phyloP scores from a whole-genome alignment of 768 basidiomycete genomes.

The Trametes sanguinea region DNA sequence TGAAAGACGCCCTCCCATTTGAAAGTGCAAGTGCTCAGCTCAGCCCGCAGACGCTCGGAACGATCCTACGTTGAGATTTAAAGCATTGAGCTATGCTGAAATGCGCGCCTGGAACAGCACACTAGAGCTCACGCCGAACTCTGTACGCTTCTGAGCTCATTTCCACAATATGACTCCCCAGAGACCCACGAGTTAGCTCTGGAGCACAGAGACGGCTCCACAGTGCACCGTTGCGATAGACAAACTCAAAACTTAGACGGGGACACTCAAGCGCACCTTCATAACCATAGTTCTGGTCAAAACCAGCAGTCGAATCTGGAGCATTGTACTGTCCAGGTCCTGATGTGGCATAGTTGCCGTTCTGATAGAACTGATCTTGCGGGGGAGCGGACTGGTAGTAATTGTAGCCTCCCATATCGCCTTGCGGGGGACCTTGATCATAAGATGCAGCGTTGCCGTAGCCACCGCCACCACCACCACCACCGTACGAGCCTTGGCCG shows the following conservation, averaged over 20 bases:
- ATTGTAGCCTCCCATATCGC: conserved; percentile 67
- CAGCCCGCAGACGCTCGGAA: too few species aligned
- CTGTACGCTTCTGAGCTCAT: conserved; percentile 11
- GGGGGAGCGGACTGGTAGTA: conserved; percentile 60
- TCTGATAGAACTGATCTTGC: conserved; percentile 71
- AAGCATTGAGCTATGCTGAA: not conserved
- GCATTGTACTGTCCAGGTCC: conserved; percentile 47
- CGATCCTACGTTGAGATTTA: not conserved
- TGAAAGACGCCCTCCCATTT: not conserved
- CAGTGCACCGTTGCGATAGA: conserved; percentile 1
- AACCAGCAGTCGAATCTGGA: conserved; percentile 49
- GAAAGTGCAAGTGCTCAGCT: too few species aligned
- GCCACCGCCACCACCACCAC: conserved; percentile 26
- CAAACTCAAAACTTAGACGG: conserved; percentile 40
- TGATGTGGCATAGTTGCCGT: conserved; percentile 58
- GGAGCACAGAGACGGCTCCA: not conserved
- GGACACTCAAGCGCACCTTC: conserved; percentile 85
- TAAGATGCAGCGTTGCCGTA: conserved; percentile 54
- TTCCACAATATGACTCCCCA: not conserved
- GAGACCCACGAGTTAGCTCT: too few species aligned
- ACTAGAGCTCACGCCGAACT: conserved; percentile 21
- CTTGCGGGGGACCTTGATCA: conserved; percentile 66
- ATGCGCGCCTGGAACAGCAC: not conserved
- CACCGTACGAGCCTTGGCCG: conserved; percentile 42
- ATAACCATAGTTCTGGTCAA: conserved; percentile 62